Conservation (phyloP, 176 grass and related monocot genomes). For the Coix lacrymajobi region DNA sequence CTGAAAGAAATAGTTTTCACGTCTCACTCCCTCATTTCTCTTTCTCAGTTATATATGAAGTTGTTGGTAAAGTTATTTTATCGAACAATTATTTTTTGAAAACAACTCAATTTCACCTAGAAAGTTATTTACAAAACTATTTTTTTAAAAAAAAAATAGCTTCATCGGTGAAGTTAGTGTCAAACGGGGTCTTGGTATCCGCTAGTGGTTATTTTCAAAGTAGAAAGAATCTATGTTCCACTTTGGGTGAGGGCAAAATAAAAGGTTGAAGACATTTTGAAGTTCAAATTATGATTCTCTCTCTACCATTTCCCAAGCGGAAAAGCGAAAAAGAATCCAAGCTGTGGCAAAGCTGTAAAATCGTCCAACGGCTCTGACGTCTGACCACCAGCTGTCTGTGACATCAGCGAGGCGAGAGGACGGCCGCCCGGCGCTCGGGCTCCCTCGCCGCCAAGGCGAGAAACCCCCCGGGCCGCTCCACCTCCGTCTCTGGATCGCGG, state of each 20-base stretch:
- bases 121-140: too few relatives aligned
- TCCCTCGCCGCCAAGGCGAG: slow-evolving; percentile 6
- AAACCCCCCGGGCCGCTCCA: not conserved
- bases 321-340: not conserved
- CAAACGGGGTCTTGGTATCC: too few relatives aligned
- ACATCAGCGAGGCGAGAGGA: slow-evolving; percentile 11
- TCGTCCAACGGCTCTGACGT: not conserved
- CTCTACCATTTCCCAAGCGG: not conserved
- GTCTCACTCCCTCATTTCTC: too few relatives aligned
- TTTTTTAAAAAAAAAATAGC: too few relatives aligned
- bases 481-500: not conserved
- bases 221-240: not conserved
- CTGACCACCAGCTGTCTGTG: slow-evolving; percentile 31
- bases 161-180: too few relatives aligned
- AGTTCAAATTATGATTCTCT: not conserved
- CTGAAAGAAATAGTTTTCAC: too few relatives aligned
- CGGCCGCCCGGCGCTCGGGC: not conserved
- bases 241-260: not conserved
- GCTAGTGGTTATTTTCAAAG: not conserved
- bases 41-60: too few relatives aligned
- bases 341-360: slow-evolving; percentile 32
- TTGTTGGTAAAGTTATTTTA: too few relatives aligned
- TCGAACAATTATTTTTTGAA: too few relatives aligned
- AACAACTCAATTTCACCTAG: too few relatives aligned
- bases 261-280: not conserved